Percentiles rank a stretch among this genome's conserved stretches.
phyloP scores from a whole-genome alignment of 148 eudicot species.

The Nepenthes mirabilis region DNA sequence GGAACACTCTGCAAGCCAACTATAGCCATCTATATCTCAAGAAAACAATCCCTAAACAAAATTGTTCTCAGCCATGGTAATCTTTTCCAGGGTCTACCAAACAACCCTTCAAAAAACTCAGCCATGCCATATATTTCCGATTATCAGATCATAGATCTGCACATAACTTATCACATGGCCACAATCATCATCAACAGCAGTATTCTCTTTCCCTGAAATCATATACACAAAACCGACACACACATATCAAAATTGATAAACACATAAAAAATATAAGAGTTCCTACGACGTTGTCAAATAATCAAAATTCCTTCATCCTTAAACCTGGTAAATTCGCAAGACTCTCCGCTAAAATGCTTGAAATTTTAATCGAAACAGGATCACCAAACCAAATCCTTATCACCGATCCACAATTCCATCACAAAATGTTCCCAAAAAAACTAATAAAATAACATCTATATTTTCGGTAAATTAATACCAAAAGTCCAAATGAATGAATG shows the following conservation, averaged over 20 bases:
- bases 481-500: too few relatives aligned
- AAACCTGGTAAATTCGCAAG: too few relatives aligned
- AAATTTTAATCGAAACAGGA: too few relatives aligned
- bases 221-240: slow-evolving; percentile 2
- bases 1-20: slow-evolving; percentile 60
- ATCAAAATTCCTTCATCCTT: too few relatives aligned
- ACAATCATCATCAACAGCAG: slow-evolving; percentile 6
- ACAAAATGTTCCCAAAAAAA: too few relatives aligned
- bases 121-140: slow-evolving; percentile 18
- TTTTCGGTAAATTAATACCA: too few relatives aligned
- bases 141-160: slow-evolving; percentile 24
- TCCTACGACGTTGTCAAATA: too few relatives aligned
- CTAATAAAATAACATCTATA: too few relatives aligned
- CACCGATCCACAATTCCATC: too few relatives aligned
- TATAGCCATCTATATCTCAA: slow-evolving; percentile 44
- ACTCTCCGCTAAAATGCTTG: too few relatives aligned
- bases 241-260: slow-evolving; percentile 1
- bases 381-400: too few relatives aligned
- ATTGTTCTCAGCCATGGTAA: slow-evolving; percentile 12
- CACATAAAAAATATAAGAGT: neutral
- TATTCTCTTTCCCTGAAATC: slow-evolving; percentile 3
- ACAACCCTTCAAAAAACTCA: slow-evolving; percentile 13
- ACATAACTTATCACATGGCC: slow-evolving; percentile 6
- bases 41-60: slow-evolving; percentile 7
- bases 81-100: slow-evolving; percentile 10